Percentiles rank a stretch among this genome's conserved stretches.
These are phyloP conservation scores for Leishmania gerbilli DNA, from an alignment of 208 protist species.

Conservation along the genomic window DNA sequence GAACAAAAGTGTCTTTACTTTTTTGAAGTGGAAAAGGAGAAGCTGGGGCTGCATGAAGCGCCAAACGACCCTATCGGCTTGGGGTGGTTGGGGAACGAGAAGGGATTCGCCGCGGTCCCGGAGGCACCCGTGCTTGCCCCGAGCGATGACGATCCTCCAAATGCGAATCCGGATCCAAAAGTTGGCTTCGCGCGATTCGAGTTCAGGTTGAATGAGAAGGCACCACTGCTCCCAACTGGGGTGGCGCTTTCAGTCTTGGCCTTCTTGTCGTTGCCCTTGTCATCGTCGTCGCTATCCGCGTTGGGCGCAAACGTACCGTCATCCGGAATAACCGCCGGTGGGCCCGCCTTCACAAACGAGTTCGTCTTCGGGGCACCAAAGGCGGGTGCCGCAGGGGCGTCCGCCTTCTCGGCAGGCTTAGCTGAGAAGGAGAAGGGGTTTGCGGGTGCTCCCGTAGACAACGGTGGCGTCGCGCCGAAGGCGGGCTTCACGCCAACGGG, in stretches of 20 bases:
- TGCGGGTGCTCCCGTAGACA: constrained; percentile 5
- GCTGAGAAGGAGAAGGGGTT: constrained; percentile 9
- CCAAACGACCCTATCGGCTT: constrained; percentile 10
- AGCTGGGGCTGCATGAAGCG: constrained; percentile 25
- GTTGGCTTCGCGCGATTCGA: not conserved
- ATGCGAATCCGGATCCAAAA: constrained; percentile 24
- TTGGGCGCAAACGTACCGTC: constrained; percentile 73
- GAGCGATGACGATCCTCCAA: constrained; percentile 4
- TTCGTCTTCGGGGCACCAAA: constrained; percentile 13
- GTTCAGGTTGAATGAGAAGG: not conserved
- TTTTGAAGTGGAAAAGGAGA: not conserved
- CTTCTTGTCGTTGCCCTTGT: constrained; percentile 47
- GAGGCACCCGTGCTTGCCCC: not conserved
- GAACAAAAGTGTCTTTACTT: not conserved
- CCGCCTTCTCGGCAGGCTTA: not conserved
- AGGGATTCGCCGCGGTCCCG: constrained; percentile 1
- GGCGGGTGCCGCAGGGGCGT: not conserved
- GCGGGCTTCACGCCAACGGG: not conserved
- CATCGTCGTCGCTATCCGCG: constrained; percentile 62
- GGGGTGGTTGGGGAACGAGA: constrained; percentile 1
- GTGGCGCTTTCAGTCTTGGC: constrained; percentile 25
- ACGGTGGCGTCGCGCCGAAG: constrained; percentile 25
- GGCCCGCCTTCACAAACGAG: constrained; percentile 57
- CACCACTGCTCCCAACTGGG: not conserved
- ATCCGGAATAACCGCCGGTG: constrained; percentile 53